Evolutionary conservation across 345 rosid species (phyloP).

Genomic region (Corchorus capsularis): DNA sequence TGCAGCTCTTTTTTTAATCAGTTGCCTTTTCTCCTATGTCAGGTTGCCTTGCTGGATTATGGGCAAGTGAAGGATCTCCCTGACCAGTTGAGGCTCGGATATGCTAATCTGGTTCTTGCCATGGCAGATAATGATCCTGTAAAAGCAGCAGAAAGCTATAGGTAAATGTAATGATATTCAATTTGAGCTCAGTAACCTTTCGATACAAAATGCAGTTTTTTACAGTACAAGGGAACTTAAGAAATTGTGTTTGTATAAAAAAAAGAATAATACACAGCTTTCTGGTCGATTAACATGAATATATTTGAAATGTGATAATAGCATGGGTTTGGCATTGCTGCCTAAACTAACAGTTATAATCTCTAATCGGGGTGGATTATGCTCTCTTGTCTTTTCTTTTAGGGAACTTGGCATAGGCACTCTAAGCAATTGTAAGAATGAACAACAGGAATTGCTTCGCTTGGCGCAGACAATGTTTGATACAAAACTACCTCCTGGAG

Average conservation of each 20-base stretch:
- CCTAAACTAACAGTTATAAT: not conserved
- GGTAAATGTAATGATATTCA: conserved; percentile 42
- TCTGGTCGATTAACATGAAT: not conserved
- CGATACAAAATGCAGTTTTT: not conserved
- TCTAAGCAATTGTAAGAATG: conserved; percentile 59
- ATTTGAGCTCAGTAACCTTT: conserved; percentile 12
- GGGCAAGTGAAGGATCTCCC: conserved; percentile 99
- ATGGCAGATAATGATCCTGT: conserved; percentile 71
- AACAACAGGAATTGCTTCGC: conserved; percentile 64
- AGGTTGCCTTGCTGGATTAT: conserved; percentile 94
- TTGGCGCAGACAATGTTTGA: conserved; percentile 90
- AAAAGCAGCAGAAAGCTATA: conserved; percentile 67
- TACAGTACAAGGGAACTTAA: conserved; percentile 12
- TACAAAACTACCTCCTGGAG: conserved; percentile 85
- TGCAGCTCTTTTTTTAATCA: conserved; percentile 22
- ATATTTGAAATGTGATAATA: not conserved
- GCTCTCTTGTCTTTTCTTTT: conserved; percentile 8
- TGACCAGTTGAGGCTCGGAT: conserved; percentile 74
- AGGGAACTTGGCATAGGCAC: conserved; percentile 90
- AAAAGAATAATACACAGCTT: conserved; percentile 5
- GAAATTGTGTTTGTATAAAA: not conserved
- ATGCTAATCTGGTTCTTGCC: conserved; percentile 85
- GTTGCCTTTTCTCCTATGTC: conserved; percentile 28
- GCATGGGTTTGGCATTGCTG: not conserved
- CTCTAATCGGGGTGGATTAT: conserved; percentile 4